phyloP scores from a whole-genome alignment of 2,329 filamentous ascomycete genomes.

The Verticillium nonalfalfae region DNA sequence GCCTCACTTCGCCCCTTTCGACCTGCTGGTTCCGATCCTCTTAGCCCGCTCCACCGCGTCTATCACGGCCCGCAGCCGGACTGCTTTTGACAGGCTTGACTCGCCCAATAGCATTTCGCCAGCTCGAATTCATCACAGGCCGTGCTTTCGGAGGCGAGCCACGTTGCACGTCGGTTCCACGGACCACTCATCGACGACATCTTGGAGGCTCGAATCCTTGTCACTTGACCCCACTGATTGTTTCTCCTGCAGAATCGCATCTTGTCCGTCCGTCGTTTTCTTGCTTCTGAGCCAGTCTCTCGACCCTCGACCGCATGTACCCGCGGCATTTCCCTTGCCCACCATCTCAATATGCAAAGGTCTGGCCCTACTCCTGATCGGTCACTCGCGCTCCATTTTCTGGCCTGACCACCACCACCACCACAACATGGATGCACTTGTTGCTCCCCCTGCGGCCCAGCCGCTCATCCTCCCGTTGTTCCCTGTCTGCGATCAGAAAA shows the following conservation, averaged over 20 bases:
- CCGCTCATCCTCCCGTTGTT: neutral
- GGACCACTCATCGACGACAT: neutral
- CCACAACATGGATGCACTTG: neutral
- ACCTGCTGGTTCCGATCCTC: neutral
- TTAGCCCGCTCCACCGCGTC: conserved; percentile 8
- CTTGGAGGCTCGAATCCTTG: neutral
- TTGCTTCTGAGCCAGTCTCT: neutral
- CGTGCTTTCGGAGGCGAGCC: conserved; percentile 13
- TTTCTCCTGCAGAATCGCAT: neutral
- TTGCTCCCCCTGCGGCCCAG: neutral
- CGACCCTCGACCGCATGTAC: neutral
- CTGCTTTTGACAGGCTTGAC: neutral
- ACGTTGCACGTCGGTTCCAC: conserved; percentile 12
- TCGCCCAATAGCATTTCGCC: conserved; percentile 7
- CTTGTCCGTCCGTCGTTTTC: neutral
- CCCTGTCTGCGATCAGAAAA: neutral
- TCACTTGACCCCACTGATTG: neutral
- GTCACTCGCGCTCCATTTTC: neutral
- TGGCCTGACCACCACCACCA: neutral
- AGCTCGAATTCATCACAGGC: conserved; percentile 4
- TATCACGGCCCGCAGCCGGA: conserved; percentile 10
- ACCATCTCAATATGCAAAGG: neutral
- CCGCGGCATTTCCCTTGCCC: conserved; percentile 1
- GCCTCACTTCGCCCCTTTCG: neutral
- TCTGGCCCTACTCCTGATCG: neutral